These are phyloP conservation scores for Fusarium tricinctum DNA, from an alignment of 2,329 filamentous ascomycete species.

Conservation along the genomic window DNA sequence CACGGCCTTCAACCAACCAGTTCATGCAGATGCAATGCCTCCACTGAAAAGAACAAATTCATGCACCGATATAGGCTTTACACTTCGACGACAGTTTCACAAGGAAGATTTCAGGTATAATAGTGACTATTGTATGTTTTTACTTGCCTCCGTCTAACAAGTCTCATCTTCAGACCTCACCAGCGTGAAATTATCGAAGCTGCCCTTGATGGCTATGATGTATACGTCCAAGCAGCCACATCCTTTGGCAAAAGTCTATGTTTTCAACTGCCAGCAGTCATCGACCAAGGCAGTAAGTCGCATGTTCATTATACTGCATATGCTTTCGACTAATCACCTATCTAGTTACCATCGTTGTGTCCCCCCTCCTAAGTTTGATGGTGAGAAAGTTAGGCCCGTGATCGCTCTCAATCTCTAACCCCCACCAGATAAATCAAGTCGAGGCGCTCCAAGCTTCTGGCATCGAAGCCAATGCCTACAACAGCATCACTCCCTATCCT, in stretches of 20 bases:
- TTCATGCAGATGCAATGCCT: slow-evolving; percentile 55
- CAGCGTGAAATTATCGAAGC: slow-evolving; percentile 91
- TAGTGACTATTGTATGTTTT: neutral
- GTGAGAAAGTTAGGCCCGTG: slow-evolving; percentile 58
- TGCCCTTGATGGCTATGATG: slow-evolving; percentile 85
- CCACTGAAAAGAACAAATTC: slow-evolving; percentile 62
- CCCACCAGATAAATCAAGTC: slow-evolving; percentile 86
- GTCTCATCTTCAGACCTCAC: slow-evolving; percentile 70
- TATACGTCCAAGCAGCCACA: slow-evolving; percentile 92
- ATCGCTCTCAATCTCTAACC: slow-evolving; percentile 23
- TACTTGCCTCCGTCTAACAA: slow-evolving; percentile 5
- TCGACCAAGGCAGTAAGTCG: slow-evolving; percentile 85
- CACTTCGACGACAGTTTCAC: slow-evolving; percentile 78
- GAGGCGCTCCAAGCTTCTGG: slow-evolving; percentile 79
- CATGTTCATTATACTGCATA: neutral
- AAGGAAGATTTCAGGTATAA: slow-evolving; percentile 78
- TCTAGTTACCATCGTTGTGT: slow-evolving; percentile 88
- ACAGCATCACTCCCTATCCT: slow-evolving; percentile 78
- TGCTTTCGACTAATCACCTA: slow-evolving; percentile 36
- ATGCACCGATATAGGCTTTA: slow-evolving; percentile 78
- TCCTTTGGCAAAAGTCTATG: slow-evolving; percentile 95
- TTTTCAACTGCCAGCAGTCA: slow-evolving; percentile 90
- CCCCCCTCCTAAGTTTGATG: slow-evolving; percentile 91
- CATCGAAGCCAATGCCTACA: slow-evolving; percentile 87
- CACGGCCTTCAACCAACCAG: neutral